These are phyloP conservation scores for Hypoxylon sp. DNA, from an alignment of 2,329 filamentous ascomycete genomes.

Conservation along the genomic window DNA sequence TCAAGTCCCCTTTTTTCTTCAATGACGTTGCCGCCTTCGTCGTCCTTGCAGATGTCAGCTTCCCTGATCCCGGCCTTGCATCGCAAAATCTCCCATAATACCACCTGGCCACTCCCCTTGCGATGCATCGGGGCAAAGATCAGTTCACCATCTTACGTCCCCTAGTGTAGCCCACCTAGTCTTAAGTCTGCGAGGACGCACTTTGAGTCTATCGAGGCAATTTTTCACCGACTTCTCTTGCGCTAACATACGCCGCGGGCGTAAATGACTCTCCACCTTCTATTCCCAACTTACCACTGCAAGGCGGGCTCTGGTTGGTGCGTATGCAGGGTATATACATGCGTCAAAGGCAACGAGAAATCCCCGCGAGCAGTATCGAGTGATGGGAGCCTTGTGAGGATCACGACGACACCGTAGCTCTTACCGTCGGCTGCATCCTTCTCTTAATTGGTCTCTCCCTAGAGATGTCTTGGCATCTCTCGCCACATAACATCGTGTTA, in stretches of 20 bases:
- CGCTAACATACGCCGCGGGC: constrained; percentile 24
- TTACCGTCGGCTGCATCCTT: constrained; percentile 11
- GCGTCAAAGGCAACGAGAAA: constrained; percentile 25
- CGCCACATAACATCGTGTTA: constrained; percentile 23
- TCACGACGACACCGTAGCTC: constrained; percentile 14
- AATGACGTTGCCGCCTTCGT: constrained; percentile 35
- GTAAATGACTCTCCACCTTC: constrained; percentile 21
- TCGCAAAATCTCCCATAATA: constrained; percentile 38
- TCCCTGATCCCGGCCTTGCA: constrained; percentile 34
- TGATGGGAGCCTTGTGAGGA: constrained; percentile 26
- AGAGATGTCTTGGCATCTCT: constrained; percentile 18
- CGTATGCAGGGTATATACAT: constrained; percentile 23
- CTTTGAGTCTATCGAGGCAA: constrained; percentile 15
- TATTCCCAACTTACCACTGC: constrained; percentile 18
- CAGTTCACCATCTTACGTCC: constrained; percentile 40
- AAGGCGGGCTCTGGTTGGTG: constrained; percentile 20
- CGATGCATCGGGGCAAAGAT: constrained; percentile 22
- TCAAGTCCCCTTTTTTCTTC: constrained; percentile 18
- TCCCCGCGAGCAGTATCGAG: constrained; percentile 16
- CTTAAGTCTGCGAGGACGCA: constrained; percentile 16
- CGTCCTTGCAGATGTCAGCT: constrained; percentile 35
- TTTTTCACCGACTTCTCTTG: constrained; percentile 27
- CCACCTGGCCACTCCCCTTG: constrained; percentile 33
- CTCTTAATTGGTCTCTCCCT: constrained; percentile 14
- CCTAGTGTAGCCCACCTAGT: constrained; percentile 18